Conservation (phyloP, 176 grass and related monocot species). For the Eleusine indica region DNA sequence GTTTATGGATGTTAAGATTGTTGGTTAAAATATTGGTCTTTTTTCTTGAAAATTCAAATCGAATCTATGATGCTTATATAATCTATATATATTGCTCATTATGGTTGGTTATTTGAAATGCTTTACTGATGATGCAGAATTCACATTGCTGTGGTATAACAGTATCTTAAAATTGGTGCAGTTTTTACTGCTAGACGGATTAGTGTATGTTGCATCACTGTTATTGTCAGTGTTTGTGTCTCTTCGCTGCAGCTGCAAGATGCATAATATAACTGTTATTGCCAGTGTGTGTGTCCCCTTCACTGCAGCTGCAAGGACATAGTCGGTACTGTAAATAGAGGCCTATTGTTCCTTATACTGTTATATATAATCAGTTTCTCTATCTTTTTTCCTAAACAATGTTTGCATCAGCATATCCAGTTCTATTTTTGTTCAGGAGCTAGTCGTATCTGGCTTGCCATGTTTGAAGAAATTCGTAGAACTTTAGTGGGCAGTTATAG, state of each 20-base stretch:
- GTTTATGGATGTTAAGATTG: not conserved
- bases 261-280: not conserved
- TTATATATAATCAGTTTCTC: no score
- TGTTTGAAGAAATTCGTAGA: no score
- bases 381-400: no score
- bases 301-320: not conserved
- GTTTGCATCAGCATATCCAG: no score
- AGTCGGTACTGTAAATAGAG: not conserved
- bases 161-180: not conserved
- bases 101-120: conserved; percentile 12
- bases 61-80: not conserved
- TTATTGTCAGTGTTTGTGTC: not conserved
- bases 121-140: not conserved
- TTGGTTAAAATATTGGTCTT: not conserved
- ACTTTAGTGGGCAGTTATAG: not conserved
- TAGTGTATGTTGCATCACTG: not conserved
- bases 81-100: not conserved
- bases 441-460: no score
- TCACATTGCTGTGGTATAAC: not conserved
- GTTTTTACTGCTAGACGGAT: not conserved
- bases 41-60: conserved; percentile 11
- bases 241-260: not conserved
- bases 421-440: no score
- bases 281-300: not conserved
- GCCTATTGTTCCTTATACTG: no score